These are phyloP conservation scores for Bombardia bombarda DNA, from an alignment of 495 filamentous ascomycete genomes.

Conservation along the genomic window DNA sequence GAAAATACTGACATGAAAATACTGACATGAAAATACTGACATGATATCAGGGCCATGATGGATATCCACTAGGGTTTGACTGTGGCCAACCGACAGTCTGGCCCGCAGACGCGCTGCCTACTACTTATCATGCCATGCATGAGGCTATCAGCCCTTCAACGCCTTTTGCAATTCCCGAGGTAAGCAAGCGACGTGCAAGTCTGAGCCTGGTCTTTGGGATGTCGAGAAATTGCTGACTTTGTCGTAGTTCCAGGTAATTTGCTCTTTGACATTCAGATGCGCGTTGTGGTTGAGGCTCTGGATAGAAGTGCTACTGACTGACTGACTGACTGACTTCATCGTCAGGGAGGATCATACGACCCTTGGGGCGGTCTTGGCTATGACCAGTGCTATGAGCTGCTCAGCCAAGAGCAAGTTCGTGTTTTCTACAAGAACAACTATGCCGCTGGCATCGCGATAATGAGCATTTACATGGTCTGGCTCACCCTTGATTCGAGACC, in stretches of 20 bases:
- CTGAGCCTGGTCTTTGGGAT: background rate
- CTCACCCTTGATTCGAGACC: no score
- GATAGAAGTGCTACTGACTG: no score
- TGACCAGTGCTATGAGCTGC: constrained; percentile 50
- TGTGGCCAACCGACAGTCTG: constrained; percentile 46
- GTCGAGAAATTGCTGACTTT: background rate
- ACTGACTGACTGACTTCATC: no score
- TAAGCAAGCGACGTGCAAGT: background rate
- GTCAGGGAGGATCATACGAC: constrained; percentile 67
- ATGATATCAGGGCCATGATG: constrained; percentile 60
- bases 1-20: no score
- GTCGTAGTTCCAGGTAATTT: constrained; percentile 27
- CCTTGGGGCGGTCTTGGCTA: constrained; percentile 68
- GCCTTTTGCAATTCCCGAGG: constrained; percentile 59
- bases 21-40: no score
- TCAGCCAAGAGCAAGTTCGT: constrained; percentile 64
- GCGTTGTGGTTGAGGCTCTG: no score
- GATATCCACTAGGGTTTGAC: constrained; percentile 61
- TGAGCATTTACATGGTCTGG: constrained; percentile 59
- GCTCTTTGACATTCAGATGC: no score
- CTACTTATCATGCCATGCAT: constrained; percentile 22
- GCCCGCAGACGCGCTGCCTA: constrained; percentile 39
- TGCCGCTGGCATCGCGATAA: constrained; percentile 42
- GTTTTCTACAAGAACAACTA: constrained; percentile 79
- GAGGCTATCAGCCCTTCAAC: constrained; percentile 40